Evolutionary conservation across 2,329 filamentous ascomycete genomes (phyloP), one percentile per base, ranked within the genome.

Genomic region (Scortechinia acanthostroma): DNA sequence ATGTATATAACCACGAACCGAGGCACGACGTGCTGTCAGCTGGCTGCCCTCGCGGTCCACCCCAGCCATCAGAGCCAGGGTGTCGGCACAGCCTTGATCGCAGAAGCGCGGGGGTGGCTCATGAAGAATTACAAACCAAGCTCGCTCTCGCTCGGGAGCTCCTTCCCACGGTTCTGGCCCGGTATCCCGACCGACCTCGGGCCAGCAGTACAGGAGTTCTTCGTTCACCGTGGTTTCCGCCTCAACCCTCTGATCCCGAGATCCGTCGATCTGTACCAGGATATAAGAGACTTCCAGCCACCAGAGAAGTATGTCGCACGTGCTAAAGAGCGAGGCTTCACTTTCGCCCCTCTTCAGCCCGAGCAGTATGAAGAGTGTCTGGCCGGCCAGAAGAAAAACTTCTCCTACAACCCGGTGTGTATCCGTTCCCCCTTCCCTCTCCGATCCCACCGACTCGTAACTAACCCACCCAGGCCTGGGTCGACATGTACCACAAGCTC

Each of bases 121-220:
- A 47, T 51, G 15, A 52, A 50, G 13, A 49, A 57, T 3, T 53
- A 54, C 42, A 52, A 52, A 4, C 44, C 60, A 4, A 50, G 46
- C 25, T 47, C 49, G 25, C 47, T 60, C 10, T 48, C 46, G 4
- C 52, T 62, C 17, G 56, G 58, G 13, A 61, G 58, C 20, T 47
- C 50, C 2, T 66, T 67, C 35, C 69, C 69, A 22, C 56, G 68
- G n/a, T 65, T 71, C 48, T 71, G 66, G 64, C 67, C 67, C 3
- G 65, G 63, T 2, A 58, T 71, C 3, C 68, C 66, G 2, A 52
- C 54, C 2, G 62, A 68, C 43, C 52, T 71, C 22, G 51, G 60
- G 4, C 49, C 56, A 33, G 43, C 50, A 1, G 52, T 55, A 2
- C 61, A 64, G 20, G 51, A 61, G 2, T 71, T 70, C 48, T 67